These are phyloP conservation scores for Zygosaccharomyces pseudobailii DNA, from an alignment of 1,139 yeast genomes.

Conservation along the genomic window DNA sequence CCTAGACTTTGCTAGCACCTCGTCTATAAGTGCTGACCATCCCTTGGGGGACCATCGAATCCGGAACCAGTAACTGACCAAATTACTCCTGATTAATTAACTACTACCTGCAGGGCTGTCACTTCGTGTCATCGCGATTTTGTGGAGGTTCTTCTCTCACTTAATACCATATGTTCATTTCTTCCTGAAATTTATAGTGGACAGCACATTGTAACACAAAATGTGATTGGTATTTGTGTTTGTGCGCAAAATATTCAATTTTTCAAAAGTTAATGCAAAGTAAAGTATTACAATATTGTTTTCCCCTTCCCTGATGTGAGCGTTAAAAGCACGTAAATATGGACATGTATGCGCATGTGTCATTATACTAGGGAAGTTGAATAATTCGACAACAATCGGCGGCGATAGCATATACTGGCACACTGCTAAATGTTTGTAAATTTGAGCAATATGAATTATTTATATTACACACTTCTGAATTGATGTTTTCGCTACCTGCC, in stretches of 20 bases:
- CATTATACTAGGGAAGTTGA: background rate
- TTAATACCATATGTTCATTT: background rate
- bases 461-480: background rate
- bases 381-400: background rate
- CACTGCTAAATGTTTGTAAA: background rate
- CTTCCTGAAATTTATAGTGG: background rate
- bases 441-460: background rate
- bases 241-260: background rate
- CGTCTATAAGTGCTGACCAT: too few species aligned
- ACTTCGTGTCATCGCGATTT: background rate
- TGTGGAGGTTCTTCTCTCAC: background rate
- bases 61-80: background rate
- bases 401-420: background rate
- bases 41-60: background rate
- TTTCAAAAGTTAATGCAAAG: background rate
- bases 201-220: background rate
- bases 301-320: background rate
- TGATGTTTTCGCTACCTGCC: background rate
- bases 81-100: background rate
- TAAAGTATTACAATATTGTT: background rate
- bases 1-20: background rate
- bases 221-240: background rate
- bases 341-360: background rate
- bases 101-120: background rate
- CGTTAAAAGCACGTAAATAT: background rate